These are phyloP conservation scores for Eimeria brunetti DNA, from an alignment of 169 alveolate species.

Conservation along the genomic window DNA sequence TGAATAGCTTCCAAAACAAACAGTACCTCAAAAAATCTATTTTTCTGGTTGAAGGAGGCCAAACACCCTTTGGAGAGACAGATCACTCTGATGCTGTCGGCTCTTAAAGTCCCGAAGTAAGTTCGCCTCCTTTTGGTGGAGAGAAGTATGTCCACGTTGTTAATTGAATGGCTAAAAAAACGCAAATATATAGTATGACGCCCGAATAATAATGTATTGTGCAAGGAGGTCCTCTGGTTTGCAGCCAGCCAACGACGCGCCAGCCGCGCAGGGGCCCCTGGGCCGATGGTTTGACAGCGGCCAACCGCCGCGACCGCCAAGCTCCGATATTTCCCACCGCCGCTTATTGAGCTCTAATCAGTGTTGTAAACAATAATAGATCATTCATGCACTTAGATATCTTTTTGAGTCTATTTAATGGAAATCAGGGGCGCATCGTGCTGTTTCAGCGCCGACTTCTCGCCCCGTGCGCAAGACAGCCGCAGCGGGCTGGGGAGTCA, in stretches of 20 bases:
- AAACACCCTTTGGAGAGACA: neutral
- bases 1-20: constrained; percentile 37
- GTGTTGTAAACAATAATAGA: neutral
- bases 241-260: constrained; percentile 39
- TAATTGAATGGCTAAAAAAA: neutral
- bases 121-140: neutral
- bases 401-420: neutral
- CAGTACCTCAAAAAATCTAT: constrained; percentile 14
- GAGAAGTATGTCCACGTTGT: constrained; percentile 12
- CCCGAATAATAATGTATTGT: neutral
- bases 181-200: constrained; percentile 33
- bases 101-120: constrained; percentile 30
- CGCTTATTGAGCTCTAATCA: neutral
- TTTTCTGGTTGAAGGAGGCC: neutral
- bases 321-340: constrained; percentile 23
- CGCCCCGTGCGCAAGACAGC: constrained; percentile 21
- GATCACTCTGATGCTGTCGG: constrained; percentile 45
- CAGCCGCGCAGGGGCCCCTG: constrained; percentile 71
- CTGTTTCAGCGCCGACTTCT: neutral
- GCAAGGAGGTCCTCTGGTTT: constrained; percentile 29
- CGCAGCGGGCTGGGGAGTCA: neutral
- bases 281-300: constrained; percentile 76
- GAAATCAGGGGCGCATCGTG: neutral
- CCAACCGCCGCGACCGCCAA: constrained; percentile 17
- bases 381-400: neutral